Conservation (phyloP, 2,329 filamentous ascomycete genomes). For the Hypoxylon sp. region DNA sequence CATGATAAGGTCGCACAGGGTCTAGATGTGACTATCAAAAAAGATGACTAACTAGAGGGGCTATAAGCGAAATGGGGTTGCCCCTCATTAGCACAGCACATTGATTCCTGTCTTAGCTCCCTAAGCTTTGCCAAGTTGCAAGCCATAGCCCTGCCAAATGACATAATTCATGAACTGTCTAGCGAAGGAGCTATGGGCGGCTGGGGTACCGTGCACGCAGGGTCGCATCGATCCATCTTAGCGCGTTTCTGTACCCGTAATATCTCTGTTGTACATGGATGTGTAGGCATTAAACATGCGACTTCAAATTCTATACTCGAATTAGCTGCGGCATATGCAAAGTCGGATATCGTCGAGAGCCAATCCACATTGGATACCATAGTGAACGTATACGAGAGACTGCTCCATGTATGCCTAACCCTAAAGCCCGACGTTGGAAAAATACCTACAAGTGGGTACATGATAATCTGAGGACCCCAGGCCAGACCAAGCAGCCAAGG, state of each 20-base stretch:
- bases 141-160: constrained; percentile 24
- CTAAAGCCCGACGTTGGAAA: constrained; percentile 5
- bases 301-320: constrained; percentile 8
- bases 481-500: constrained; percentile 18
- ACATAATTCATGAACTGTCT: constrained; percentile 26
- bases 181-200: constrained; percentile 30
- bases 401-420: constrained; percentile 7
- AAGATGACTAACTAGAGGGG: neutral
- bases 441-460: constrained; percentile 5
- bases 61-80: constrained; percentile 5
- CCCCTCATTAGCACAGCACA: constrained; percentile 4
- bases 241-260: constrained; percentile 21
- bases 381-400: constrained; percentile 9
- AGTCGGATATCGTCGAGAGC: constrained; percentile 1
- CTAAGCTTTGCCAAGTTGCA: constrained; percentile 15
- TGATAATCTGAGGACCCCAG: constrained; percentile 21
- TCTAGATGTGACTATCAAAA: neutral
- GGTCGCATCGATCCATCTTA: constrained; percentile 7
- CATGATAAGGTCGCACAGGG: neutral
- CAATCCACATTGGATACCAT: constrained; percentile 10
- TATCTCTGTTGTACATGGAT: constrained; percentile 15
- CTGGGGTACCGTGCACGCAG: constrained; percentile 15
- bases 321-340: constrained; percentile 4
- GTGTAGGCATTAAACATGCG: constrained; percentile 25
- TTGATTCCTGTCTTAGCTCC: constrained; percentile 2